phyloP scores from a whole-genome alignment of 345 rosid genomes.

The Ailanthus altissimus region DNA sequence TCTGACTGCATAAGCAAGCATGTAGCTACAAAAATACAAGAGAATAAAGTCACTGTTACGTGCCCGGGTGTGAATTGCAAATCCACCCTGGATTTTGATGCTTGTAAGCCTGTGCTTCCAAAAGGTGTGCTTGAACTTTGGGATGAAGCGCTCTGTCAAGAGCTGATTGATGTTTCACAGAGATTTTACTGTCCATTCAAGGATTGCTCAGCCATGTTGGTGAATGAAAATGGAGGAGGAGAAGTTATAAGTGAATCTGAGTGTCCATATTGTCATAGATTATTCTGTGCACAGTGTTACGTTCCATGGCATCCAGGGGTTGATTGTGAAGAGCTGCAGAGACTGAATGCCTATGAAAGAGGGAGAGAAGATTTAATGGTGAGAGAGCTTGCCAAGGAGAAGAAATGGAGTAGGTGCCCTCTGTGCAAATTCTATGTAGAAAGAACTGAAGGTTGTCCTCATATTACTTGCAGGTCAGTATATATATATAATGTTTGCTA shows the following conservation, averaged over 20 bases:
- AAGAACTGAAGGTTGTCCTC: constrained; percentile 43
- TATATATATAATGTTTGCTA: too few species aligned
- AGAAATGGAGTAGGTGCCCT: constrained; percentile 55
- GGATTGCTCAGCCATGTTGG: constrained; percentile 63
- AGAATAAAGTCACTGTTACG: constrained; percentile 24
- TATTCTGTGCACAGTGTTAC: constrained; percentile 46
- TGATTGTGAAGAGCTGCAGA: constrained; percentile 34
- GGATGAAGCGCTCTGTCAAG: constrained; percentile 53
- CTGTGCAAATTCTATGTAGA: constrained; percentile 44
- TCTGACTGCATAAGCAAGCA: constrained; percentile 49
- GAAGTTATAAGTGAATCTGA: constrained; percentile 48
- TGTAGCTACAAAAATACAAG: constrained; percentile 41
- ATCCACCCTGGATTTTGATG: constrained; percentile 43
- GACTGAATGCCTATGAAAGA: constrained; percentile 42
- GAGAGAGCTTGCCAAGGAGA: constrained; percentile 38
- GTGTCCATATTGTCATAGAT: constrained; percentile 64
- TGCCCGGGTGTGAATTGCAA: constrained; percentile 64
- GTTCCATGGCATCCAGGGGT: constrained; percentile 51
- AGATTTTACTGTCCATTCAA: constrained; percentile 69
- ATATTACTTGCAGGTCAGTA: constrained; percentile 51
- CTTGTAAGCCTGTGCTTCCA: constrained; percentile 44
- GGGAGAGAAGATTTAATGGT: constrained; percentile 44
- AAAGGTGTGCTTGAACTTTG: constrained; percentile 48
- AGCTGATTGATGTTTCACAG: constrained; percentile 34
- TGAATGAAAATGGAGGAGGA: constrained; percentile 33